Conservation (phyloP, 139 green algal species). For the Haematococcus lacustris region DNA sequence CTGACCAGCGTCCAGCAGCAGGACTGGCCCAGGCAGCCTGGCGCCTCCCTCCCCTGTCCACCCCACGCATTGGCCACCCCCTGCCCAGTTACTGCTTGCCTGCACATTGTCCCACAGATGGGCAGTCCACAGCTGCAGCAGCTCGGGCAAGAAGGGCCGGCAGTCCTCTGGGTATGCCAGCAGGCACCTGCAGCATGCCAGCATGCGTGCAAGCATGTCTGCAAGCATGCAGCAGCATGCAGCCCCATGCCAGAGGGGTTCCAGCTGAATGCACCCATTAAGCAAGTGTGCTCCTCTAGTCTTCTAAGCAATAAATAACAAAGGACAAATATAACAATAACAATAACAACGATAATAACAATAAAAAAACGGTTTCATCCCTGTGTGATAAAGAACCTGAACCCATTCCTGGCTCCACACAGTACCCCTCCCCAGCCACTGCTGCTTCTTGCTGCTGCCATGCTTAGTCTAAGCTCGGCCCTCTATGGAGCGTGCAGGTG, state of each 20-base stretch:
- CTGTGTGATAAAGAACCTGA: no score
- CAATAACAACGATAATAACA: neutral
- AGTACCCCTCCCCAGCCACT: no score
- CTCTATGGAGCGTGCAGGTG: no score
- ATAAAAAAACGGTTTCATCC: no score
- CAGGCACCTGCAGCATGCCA: slow-evolving; percentile 37
- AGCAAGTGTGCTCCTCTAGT: neutral
- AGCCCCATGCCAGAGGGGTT: neutral
- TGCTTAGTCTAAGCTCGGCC: no score
- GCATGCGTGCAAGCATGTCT: neutral
- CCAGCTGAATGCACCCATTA: neutral
- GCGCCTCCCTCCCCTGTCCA: no score
- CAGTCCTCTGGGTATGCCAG: slow-evolving; percentile 57
- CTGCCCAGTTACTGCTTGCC: no score
- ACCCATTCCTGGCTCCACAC: no score
- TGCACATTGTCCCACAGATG: slow-evolving; percentile 78
- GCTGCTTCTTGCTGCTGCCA: no score
- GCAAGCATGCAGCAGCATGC: neutral
- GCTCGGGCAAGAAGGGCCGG: slow-evolving; percentile 33
- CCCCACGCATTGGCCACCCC: no score
- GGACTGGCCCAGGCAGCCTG: no score
- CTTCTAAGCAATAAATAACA: neutral
- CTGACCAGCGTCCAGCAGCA: no score
- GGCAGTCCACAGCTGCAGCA: slow-evolving; percentile 69
- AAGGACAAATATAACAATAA: neutral